These are phyloP conservation scores for Exophiala spinifera DNA, from an alignment of 2,329 filamentous ascomycete species.

Conservation along the genomic window DNA sequence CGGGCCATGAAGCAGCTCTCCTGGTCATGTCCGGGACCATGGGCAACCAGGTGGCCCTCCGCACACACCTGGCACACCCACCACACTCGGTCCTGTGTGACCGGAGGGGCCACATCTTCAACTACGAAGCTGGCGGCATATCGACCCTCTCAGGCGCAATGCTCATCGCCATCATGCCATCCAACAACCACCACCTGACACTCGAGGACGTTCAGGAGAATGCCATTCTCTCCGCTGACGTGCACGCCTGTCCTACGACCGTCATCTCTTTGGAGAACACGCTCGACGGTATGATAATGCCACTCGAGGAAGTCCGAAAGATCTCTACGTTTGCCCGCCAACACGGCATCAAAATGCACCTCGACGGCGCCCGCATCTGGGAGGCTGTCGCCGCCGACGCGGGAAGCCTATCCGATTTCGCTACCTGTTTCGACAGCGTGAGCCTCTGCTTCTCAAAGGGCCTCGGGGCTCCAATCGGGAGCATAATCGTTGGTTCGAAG, in stretches of 20 bases:
- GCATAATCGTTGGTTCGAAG: conserved; percentile 63
- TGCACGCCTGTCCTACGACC: conserved; percentile 75
- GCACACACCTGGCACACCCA: conserved; percentile 72
- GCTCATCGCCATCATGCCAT: conserved; percentile 63
- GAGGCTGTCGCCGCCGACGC: conserved; percentile 72
- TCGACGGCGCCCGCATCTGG: conserved; percentile 79
- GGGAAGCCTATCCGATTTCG: conserved; percentile 64
- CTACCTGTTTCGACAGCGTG: conserved; percentile 67
- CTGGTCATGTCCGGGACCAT: conserved; percentile 89
- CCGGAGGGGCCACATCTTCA: conserved; percentile 71
- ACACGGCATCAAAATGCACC: conserved; percentile 66
- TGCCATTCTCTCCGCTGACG: conserved; percentile 63
- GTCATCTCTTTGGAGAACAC: conserved; percentile 87
- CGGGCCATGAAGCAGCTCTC: conserved; percentile 72
- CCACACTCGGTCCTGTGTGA: conserved; percentile 81
- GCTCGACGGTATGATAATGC: conserved; percentile 73
- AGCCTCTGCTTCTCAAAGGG: conserved; percentile 80
- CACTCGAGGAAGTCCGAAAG: conserved; percentile 64
- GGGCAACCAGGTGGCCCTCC: conserved; percentile 84
- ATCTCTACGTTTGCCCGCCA: conserved; percentile 68
- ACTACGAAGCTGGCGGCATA: conserved; percentile 64
- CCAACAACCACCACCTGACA: conserved; percentile 70
- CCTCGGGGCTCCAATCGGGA: conserved; percentile 75
- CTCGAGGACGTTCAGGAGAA: conserved; percentile 70
- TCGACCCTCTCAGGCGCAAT: conserved; percentile 69